Evolutionary conservation across 176 grass and related monocot genomes (phyloP).

Genomic region (Poa annua): DNA sequence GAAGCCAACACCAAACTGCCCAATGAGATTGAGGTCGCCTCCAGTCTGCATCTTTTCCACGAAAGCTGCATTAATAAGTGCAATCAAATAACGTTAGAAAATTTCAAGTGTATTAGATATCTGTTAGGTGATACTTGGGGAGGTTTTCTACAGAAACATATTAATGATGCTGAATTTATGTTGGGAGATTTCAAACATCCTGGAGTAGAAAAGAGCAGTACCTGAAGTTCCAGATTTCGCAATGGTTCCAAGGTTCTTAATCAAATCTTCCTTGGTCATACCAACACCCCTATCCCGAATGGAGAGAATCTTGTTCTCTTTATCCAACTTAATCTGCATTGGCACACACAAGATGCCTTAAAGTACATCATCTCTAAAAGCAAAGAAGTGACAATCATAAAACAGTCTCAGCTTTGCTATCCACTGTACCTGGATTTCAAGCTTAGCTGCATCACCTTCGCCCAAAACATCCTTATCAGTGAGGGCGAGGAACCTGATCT

Average conservation of each 20-base stretch:
- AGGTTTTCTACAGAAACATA: neutral
- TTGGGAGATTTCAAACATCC: neutral
- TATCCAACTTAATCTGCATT: slow-evolving; percentile 95
- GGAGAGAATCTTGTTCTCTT: slow-evolving; percentile 85
- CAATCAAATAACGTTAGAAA: slow-evolving; percentile 19
- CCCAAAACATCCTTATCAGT: slow-evolving; percentile 93
- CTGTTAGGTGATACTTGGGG: neutral
- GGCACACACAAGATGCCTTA: slow-evolving; percentile 12
- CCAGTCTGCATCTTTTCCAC: slow-evolving; percentile 93
- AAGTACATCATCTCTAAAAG: neutral
- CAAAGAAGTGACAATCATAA: neutral
- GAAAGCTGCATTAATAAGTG: slow-evolving; percentile 61
- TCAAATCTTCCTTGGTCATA: slow-evolving; percentile 98
- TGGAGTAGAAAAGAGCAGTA: slow-evolving; percentile 6
- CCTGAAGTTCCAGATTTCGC: slow-evolving; percentile 98
- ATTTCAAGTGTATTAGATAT: neutral
- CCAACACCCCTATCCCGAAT: slow-evolving; percentile 94
- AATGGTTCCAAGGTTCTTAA: slow-evolving; percentile 96
- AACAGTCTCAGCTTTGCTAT: neutral
- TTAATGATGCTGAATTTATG: neutral
- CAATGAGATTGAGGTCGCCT: slow-evolving; percentile 91
- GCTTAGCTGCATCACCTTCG: slow-evolving; percentile 86
- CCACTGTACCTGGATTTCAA: slow-evolving; percentile 83
- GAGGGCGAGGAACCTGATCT: slow-evolving; percentile 91
- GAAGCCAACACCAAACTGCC: slow-evolving; percentile 98